Base-by-base conservation (phyloP, 768 basidiomycete genomes). In the Omphalotus guepiniiformis region DNA sequence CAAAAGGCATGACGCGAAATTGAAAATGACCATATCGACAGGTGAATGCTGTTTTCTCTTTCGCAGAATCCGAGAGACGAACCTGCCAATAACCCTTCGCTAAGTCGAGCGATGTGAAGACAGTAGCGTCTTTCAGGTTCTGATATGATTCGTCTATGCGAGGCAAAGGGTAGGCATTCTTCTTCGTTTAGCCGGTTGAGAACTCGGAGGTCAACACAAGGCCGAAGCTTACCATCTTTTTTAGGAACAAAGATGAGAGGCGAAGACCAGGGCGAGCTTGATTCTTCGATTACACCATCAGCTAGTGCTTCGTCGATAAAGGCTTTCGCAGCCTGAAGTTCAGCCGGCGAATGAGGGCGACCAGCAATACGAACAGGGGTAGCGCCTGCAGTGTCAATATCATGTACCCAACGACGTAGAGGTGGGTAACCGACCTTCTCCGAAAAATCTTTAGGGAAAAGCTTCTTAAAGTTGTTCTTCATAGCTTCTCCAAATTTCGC, bases 41-140 rank as follows among this genome's bases (percentile, higher is more conserved):
- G 8, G 54, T 45, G 58, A 75, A 74, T 0, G 68, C 67, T 1
- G 67, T 71, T 19, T 48, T 48, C 44, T 69, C 69, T 60, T 62
- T 65, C 44, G 65, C 63, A 0, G 64, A 63, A 7, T 59, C 50
- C 15, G 51, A 50, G n/a, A 74, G 59, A 8, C 65, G 54, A 21
- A 73, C 49, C 3, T 63, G 59, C 51, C 69, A 58, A 53, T 63
- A 74, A 2, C 59, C 64, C 8, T 54, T 47, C 9, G 53, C 50
- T 8, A 73, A 60, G 53, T 74, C 66, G 19, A 72, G 39, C 25
- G 54, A 55, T 6, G 60, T 56, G 48, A 58, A 67, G 27, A 59
- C 22, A 11, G 35, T 39, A 15, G 53, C 50, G 21, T 52, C 48
- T 27, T 59, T 21, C 12, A 58, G 50, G 26, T 60, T 43, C 6